These are phyloP conservation scores for Danielia oregonensis DNA, from an alignment of 805 yeast species.

Conservation along the genomic window DNA sequence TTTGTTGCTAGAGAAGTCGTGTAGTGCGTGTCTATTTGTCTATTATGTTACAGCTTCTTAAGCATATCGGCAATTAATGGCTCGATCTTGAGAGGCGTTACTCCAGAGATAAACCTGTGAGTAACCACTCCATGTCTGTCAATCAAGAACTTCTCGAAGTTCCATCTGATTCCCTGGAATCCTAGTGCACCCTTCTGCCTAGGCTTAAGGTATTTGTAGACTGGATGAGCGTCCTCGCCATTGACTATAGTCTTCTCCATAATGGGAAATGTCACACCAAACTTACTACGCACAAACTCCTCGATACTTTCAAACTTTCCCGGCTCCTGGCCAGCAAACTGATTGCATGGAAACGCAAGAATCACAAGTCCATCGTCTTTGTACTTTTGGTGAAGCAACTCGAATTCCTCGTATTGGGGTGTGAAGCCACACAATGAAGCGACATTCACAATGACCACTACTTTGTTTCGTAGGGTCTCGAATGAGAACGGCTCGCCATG, in stretches of 20 bases:
- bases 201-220: slow-evolving; percentile 29
- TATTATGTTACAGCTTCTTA: background rate
- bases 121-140: slow-evolving; percentile 55
- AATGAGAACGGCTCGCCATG: slow-evolving; percentile 8
- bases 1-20: background rate
- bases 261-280: slow-evolving; percentile 35
- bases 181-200: slow-evolving; percentile 29
- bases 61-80: slow-evolving; percentile 18
- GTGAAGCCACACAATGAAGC: slow-evolving; percentile 20
- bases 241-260: slow-evolving; percentile 36
- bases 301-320: slow-evolving; percentile 43
- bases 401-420: slow-evolving; percentile 57
- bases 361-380: slow-evolving; percentile 59
- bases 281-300: slow-evolving; percentile 17
- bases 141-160: slow-evolving; percentile 71
- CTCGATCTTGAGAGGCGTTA: slow-evolving; percentile 62
- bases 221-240: slow-evolving; percentile 27
- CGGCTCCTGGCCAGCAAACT: slow-evolving; percentile 80
- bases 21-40: background rate
- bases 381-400: slow-evolving; percentile 63
- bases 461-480: slow-evolving; percentile 15
- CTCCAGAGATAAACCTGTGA: slow-evolving; percentile 60
- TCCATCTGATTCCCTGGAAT: slow-evolving; percentile 60
- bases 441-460: slow-evolving; percentile 24
- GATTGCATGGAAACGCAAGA: slow-evolving; percentile 89